phyloP scores from a whole-genome alignment of 257 asterid genomes.

The Ilex aquifolium region DNA sequence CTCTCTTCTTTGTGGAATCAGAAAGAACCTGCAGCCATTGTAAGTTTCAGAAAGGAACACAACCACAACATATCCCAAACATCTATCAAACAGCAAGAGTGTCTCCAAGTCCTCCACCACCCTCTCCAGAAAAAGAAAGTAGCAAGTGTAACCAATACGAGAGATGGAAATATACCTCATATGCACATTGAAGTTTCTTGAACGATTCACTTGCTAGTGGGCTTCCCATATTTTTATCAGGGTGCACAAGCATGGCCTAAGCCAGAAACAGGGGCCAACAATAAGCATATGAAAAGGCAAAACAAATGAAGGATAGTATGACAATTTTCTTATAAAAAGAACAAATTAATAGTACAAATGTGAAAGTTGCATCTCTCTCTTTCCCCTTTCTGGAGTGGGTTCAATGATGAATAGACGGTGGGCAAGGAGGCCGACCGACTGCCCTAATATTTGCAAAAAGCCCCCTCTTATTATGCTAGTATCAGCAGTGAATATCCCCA shows the following conservation, averaged over 20 bases:
- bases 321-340: neutral
- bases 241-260: constrained; percentile 99
- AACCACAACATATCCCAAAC: constrained; percentile 8
- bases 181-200: constrained; percentile 95
- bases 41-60: constrained; percentile 21
- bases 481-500: too few relatives aligned
- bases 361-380: neutral
- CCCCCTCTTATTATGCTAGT: too few relatives aligned
- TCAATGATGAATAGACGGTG: too few relatives aligned
- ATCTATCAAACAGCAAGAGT: neutral
- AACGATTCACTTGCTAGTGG: constrained; percentile 91
- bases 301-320: neutral
- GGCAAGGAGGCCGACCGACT: too few relatives aligned
- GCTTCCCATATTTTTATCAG: constrained; percentile 96
- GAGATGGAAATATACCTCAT: constrained; percentile 52
- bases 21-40: constrained; percentile 69
- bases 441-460: too few relatives aligned
- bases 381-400: neutral
- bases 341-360: neutral
- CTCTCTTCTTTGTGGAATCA: constrained; percentile 89
- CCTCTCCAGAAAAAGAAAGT: neutral
- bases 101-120: neutral
- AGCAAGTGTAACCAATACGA: neutral
- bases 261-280: constrained; percentile 9
- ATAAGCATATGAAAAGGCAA: neutral